These are phyloP conservation scores for Agapanthus africanus DNA, from an alignment of 106 monocot species.

Conservation along the genomic window DNA sequence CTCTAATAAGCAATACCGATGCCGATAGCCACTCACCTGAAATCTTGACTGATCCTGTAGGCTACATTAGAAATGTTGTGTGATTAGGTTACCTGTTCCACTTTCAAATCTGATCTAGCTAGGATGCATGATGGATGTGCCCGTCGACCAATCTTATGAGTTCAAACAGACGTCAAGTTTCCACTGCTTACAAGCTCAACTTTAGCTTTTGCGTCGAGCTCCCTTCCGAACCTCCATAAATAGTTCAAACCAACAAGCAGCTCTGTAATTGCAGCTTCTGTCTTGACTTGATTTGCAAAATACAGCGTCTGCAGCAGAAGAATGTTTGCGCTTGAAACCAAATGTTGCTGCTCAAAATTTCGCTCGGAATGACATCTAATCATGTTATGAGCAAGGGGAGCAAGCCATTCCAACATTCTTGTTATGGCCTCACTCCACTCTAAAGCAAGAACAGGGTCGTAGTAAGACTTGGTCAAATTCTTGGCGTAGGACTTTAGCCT, in stretches of 20 bases:
- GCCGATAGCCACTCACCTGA: no score
- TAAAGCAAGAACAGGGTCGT: conserved; percentile 41
- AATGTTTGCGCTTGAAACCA: conserved; percentile 30
- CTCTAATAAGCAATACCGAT: no score
- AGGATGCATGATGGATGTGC: no score
- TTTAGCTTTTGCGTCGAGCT: not conserved
- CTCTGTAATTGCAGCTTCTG: conserved; percentile 65
- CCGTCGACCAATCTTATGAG: no score
- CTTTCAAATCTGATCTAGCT: no score
- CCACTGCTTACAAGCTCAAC: no score
- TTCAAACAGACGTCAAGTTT: no score
- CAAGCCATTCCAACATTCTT: conserved; percentile 60
- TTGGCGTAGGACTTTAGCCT: conserved; percentile 34
- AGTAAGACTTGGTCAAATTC: conserved; percentile 15
- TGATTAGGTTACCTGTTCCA: no score
- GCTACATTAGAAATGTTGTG: no score
- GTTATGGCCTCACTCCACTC: conserved; percentile 56
- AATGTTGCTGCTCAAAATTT: conserved; percentile 53
- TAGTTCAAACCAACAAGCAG: conserved; percentile 32
- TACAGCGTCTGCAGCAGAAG: conserved; percentile 74
- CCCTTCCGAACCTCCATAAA: not conserved
- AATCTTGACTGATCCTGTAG: no score
- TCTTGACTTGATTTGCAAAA: conserved; percentile 62
- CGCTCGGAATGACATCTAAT: conserved; percentile 75
- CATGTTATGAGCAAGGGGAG: conserved; percentile 80